Conservation (phyloP, 805 yeast species). For the Jamesozyma rosinii region DNA sequence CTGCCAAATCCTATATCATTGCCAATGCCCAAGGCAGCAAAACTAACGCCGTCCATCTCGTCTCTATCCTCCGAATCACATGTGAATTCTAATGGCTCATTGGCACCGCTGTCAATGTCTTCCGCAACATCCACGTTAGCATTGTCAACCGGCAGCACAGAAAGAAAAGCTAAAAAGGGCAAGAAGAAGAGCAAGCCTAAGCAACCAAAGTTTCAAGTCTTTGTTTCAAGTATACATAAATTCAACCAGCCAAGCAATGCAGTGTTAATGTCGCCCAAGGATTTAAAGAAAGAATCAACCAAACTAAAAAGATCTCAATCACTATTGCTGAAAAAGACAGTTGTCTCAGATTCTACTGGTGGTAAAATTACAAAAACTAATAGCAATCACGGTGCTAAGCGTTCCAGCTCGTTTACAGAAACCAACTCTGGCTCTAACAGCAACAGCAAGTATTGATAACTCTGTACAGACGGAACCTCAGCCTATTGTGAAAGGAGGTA, state of each 20-base stretch:
- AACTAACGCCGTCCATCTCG: neutral
- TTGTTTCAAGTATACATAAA: constrained; percentile 28
- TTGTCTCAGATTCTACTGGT: neutral
- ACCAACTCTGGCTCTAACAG: neutral
- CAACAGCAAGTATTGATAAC: too few relatives aligned
- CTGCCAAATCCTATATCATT: neutral
- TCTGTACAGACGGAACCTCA: too few relatives aligned
- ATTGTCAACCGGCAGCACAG: neutral
- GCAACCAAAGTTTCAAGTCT: constrained; percentile 30
- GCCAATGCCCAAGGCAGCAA: neutral
- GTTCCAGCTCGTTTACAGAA: constrained; percentile 2
- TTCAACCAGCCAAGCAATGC: constrained; percentile 17
- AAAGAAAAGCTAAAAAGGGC: neutral
- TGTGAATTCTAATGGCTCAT: neutral
- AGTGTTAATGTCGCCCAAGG: constrained; percentile 1
- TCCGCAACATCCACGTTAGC: neutral
- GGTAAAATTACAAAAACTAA: neutral
- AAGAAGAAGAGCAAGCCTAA: constrained; percentile 17
- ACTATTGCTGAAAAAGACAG: constrained; percentile 3
- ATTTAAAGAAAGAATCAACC: constrained; percentile 8
- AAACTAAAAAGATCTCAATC: constrained; percentile 22
- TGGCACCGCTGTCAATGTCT: neutral
- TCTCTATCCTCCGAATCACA: neutral
- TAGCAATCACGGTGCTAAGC: neutral
- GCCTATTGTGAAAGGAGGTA: neutral